phyloP scores from a whole-genome alignment of 108 stramenopile genomes.

The Halocafeteria seosinensis region DNA sequence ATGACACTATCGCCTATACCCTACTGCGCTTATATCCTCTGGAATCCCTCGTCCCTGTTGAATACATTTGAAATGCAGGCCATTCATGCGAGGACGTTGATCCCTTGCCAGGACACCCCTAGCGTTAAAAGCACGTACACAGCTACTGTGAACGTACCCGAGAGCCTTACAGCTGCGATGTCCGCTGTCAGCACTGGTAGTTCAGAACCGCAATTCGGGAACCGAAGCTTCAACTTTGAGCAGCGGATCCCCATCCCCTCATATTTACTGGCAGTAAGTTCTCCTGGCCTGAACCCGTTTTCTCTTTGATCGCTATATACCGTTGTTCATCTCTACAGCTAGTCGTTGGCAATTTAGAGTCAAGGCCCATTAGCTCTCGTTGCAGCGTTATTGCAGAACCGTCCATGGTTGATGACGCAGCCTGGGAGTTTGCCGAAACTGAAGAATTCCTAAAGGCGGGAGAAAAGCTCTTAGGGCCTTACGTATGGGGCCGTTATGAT shows the following conservation, averaged over 20 bases:
- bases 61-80: no score
- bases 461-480: slow-evolving; percentile 49
- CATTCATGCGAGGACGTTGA: slow-evolving; percentile 75
- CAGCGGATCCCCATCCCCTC: slow-evolving; percentile 77
- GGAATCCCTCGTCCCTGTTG: no score
- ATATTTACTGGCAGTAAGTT: no score
- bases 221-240: slow-evolving; percentile 25
- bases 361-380: slow-evolving; percentile 51
- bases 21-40: no score
- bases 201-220: neutral
- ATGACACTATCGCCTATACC: no score
- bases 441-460: slow-evolving; percentile 69
- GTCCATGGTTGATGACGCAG: slow-evolving; percentile 61
- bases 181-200: slow-evolving; percentile 35
- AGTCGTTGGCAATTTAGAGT: slow-evolving; percentile 62
- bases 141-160: slow-evolving; percentile 58
- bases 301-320: no score
- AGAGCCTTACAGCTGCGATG: slow-evolving; percentile 53
- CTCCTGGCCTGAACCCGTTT: no score
- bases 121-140: slow-evolving; percentile 51
- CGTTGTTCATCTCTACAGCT: no score
- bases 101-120: slow-evolving; percentile 64
- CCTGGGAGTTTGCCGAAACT: slow-evolving; percentile 76
- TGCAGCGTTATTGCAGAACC: slow-evolving; percentile 82
- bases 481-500: slow-evolving; percentile 83